Base-by-base conservation (phyloP, 2,329 filamentous ascomycete species). In the Aplosporella prunicola region DNA sequence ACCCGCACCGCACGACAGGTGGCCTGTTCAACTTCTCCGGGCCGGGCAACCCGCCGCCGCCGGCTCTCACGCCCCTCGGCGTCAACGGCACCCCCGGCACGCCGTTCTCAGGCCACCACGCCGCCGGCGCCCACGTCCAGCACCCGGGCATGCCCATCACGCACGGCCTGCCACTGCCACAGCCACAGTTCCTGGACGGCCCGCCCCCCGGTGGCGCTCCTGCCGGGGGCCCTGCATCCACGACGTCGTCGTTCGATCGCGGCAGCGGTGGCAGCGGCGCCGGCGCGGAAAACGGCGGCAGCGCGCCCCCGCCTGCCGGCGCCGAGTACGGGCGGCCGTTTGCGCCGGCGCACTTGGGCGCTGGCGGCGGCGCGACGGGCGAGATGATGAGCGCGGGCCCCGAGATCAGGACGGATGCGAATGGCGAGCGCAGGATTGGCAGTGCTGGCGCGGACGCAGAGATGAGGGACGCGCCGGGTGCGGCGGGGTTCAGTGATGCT, bases 201-300 rank as follows among this genome's bases (percentile, higher is more conserved):
- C n/a, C 45, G 20, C 35, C 38, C 16, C 32, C 25, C 11, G 17
- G 24, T 18, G 28, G 20, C 3, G 48, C 25, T 25, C 45, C 22
- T 31, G 46, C n/a, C 45, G 49, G n/a, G n/a, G n/a, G n/a, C 38
- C 15, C 47, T n/a, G n/a, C n/a, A n/a, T n/a, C n/a, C n/a, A n/a
- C n/a, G n/a, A n/a, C n/a, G n/a, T n/a, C n/a, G 3, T 57, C 47
- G 46, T 58, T 55, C 31, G 56, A 58, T 33, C 49, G 53, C 4
- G 47, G 53, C 2, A 53, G 56, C 36, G 56, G 57, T 23, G 51
- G 24, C 48, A 52, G 42, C 50, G 51, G 6, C 25, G 48, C 3
- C 41, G 45, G 2, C 47, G 37, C 20, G 5, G 54, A 57, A 6
- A 47, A 36, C 8, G 35, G 45, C 6, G 46, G 44, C 8, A 25